Evolutionary conservation across 352 stramenopile species (phyloP).

Genomic region (Globisporangium spinosum): DNA sequence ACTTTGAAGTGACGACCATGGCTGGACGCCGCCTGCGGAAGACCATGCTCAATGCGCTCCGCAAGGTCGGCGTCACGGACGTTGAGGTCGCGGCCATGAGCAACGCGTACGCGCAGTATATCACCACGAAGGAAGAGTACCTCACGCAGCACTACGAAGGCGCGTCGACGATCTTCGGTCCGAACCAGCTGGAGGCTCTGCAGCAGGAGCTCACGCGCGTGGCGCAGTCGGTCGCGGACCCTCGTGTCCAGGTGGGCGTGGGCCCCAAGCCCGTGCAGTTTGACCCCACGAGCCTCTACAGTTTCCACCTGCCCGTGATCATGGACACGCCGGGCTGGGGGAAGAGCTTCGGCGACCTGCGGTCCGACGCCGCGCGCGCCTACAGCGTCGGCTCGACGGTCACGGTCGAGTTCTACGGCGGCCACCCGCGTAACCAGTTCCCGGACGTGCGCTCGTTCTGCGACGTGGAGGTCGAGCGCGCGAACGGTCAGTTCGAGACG

Average conservation of each 20-base stretch:
- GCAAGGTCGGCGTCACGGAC: slow-evolving; percentile 26
- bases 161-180: slow-evolving; percentile 65
- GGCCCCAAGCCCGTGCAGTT: slow-evolving; percentile 37
- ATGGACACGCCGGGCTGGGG: slow-evolving; percentile 26
- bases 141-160: slow-evolving; percentile 76
- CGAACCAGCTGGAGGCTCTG: slow-evolving; percentile 55
- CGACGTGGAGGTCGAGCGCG: slow-evolving; percentile 34
- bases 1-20: slow-evolving; percentile 67
- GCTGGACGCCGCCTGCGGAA: slow-evolving; percentile 41
- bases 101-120: slow-evolving; percentile 64
- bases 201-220: slow-evolving; percentile 49
- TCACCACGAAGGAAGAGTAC: slow-evolving; percentile 67
- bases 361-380: slow-evolving; percentile 20
- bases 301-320: slow-evolving; percentile 32
- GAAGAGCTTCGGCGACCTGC: slow-evolving; percentile 26
- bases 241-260: slow-evolving; percentile 24
- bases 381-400: slow-evolving; percentile 35
- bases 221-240: slow-evolving; percentile 26
- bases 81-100: slow-evolving; percentile 49
- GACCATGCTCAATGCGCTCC: slow-evolving; percentile 28
- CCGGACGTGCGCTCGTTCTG: slow-evolving; percentile 30
- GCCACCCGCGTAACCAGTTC: slow-evolving; percentile 39
- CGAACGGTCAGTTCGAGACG: slow-evolving; percentile 23
- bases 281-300: slow-evolving; percentile 30
- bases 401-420: slow-evolving; percentile 38